Conservation (phyloP, 139 green algal genomes). For the Limnomonas spitsbergensis region DNA sequence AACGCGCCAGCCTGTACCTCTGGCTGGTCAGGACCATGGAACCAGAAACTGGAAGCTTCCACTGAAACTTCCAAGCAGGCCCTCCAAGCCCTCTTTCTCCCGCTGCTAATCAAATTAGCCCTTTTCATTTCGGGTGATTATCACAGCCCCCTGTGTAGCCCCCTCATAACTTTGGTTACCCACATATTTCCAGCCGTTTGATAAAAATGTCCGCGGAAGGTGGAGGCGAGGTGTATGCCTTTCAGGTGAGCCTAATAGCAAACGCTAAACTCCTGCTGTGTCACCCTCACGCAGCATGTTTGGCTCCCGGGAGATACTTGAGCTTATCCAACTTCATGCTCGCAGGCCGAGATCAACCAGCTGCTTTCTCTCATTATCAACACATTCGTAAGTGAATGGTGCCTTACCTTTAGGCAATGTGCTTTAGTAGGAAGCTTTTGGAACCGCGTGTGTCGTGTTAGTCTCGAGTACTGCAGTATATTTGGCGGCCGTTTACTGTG, state of each 20-base stretch:
- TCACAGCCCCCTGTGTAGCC: too few relatives aligned
- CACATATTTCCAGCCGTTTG: too few relatives aligned
- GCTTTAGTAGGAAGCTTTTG: too few relatives aligned
- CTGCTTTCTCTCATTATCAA: constrained; percentile 99
- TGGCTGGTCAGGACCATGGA: too few relatives aligned
- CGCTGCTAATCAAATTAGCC: too few relatives aligned
- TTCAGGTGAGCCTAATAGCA: constrained; percentile 5
- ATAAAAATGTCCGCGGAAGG: neutral
- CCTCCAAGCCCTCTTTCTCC: too few relatives aligned
- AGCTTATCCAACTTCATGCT: constrained; percentile 44
- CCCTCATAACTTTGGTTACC: too few relatives aligned
- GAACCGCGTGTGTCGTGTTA: too few relatives aligned
- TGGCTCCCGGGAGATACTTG: neutral
- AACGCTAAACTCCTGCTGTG: neutral
- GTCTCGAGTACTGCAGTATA: neutral
- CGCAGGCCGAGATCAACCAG: constrained; percentile 99
- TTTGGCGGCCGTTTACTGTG: neutral
- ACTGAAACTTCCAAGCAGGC: too few relatives aligned
- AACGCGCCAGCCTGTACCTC: too few relatives aligned
- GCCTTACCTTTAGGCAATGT: neutral
- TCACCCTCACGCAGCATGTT: neutral
- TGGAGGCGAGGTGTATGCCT: constrained; percentile 17
- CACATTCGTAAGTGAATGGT: constrained; percentile 65
- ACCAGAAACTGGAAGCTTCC: too few relatives aligned
- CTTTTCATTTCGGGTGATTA: too few relatives aligned